Conservation (phyloP, 306 rosid genomes). For the Trichosanthes cucumerina region DNA sequence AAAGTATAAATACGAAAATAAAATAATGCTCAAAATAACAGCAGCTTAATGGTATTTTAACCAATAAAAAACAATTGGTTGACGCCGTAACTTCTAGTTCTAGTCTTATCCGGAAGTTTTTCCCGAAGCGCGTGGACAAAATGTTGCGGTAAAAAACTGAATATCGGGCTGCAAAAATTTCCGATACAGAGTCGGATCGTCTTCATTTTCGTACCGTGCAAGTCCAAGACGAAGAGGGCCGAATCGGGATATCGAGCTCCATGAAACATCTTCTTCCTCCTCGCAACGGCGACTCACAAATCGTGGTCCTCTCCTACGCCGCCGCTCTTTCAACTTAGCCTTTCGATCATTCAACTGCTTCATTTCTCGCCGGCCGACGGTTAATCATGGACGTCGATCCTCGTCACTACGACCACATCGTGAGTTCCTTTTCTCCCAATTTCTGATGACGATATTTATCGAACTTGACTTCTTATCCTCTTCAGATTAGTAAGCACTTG, state of each 20-base stretch:
- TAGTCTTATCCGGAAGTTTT: background rate
- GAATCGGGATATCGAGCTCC: background rate
- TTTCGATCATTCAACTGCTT: background rate
- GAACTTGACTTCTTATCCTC: background rate
- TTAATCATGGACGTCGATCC: conserved; percentile 72
- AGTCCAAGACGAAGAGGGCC: background rate
- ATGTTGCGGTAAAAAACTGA: background rate
- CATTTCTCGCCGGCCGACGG: conserved; percentile 7
- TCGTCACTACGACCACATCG: conserved; percentile 58
- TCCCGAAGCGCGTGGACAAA: background rate
- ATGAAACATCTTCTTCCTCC: background rate
- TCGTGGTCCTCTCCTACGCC: background rate
- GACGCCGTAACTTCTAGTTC: background rate
- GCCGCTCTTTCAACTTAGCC: background rate
- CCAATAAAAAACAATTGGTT: background rate
- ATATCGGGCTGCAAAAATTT: background rate
- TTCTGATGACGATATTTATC: background rate
- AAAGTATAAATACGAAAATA: too few relatives aligned
- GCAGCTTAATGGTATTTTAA: too few relatives aligned
- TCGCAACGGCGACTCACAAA: conserved; percentile 3
- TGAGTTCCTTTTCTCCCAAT: conserved; percentile 20
- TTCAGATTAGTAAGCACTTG: background rate
- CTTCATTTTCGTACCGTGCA: background rate
- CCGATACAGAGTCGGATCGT: background rate
- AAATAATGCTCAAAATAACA: too few relatives aligned